Base-by-base conservation (phyloP, 352 stramenopile genomes). In the Globisporangium echinulatum region DNA sequence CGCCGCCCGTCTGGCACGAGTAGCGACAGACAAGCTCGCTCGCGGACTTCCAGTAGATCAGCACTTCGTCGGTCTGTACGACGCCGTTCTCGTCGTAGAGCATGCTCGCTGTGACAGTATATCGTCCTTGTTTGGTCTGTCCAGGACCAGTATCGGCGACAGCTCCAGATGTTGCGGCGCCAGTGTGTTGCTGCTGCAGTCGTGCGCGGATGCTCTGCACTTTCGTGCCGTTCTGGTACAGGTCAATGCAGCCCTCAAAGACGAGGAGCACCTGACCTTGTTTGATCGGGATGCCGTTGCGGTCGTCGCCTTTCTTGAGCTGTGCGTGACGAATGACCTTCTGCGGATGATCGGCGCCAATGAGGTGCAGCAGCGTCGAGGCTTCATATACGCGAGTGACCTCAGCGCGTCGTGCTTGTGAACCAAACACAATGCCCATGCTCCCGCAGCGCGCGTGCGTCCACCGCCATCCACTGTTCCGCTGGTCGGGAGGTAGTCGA, bases 21-120 rank as follows among this genome's bases (percentile, higher is more conserved):
- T 85, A 90, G 38, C 80, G 74, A 54, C 80, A 90, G 4, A 90
- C 74, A 6, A 90, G 39, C 59, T 90, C 79, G 33, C 58, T 62
- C 5, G 79, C 59, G 1, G 79, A 72, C 62, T 82, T 76, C 77
- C 77, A 88, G 49, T 87, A 90, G 15, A 90, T 61, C 11, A 90
- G 67, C 13, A 79, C 58, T 57, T 85, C 73, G n/a, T 78, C 69
- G 1, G 72, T 78, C 38, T 70, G 48, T 10, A 80, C 49, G 7
- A 71, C 42, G 1, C 68, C 70, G 3, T 64, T 59, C 11, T 75
- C 68, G 40, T 71, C 60, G 40, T 68, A 60, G 37, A 70, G 58
- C 46, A 56, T 64, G 42, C 58, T 68, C 46, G 55, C 52, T 0
- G 62, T 56, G 25, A 56, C 39, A 2, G 51, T 47, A 10, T 68